Evolutionary conservation across 2,329 filamentous ascomycete species (phyloP), one percentile per base, ranked within the genome.

Genomic region (Dichotomopilus funicola): DNA sequence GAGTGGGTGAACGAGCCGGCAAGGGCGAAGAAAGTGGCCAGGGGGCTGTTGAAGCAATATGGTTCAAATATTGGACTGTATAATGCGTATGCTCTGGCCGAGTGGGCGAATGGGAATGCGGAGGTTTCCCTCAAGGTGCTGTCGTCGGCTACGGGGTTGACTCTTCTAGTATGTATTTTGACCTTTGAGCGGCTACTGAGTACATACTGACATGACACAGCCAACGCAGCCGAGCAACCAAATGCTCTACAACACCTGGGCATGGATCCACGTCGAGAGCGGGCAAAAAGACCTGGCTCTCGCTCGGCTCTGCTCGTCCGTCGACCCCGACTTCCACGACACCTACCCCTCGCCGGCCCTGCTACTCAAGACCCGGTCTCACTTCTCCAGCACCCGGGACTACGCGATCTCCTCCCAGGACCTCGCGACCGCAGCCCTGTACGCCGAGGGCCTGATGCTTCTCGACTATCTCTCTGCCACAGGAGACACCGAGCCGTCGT

Each of bases 21-120:
- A 1, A 74, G 71, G 1, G 81, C 83, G 33, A 86, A 81, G 61
- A 95, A 89, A 66, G 75, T 78, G 6, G 88, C 89, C 0, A 95
- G 89, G 64, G 71, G 72, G 6, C 73, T 95, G 0, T 70, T 96
- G n/a, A 92, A 88, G 65, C 77, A 77, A 48, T 80, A 82, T 54
- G 75, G 84, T 0, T 75, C 81, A 1, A 86, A 83, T 62, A 68
- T 88, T 3, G 73, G 76, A 11, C 73, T 96, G 0, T 96, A 95
- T 70, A 87, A 90, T 62, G 82, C 85, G 0, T 95, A 92, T 65
- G 89, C 87, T 0, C 71, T 89, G 11, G 81, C 90, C 3, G 89
- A 95, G 68, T 77, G 72, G 61, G 73, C 75, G 1, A 78, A 78
- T 35, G 81, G 77, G 0, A 85, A 86, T 31, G 62, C 66, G 1